Evolutionary conservation across 2,329 filamentous ascomycete genomes (phyloP), one percentile per base, ranked within the genome.

Genomic region (Trichoderma koningiopsis): DNA sequence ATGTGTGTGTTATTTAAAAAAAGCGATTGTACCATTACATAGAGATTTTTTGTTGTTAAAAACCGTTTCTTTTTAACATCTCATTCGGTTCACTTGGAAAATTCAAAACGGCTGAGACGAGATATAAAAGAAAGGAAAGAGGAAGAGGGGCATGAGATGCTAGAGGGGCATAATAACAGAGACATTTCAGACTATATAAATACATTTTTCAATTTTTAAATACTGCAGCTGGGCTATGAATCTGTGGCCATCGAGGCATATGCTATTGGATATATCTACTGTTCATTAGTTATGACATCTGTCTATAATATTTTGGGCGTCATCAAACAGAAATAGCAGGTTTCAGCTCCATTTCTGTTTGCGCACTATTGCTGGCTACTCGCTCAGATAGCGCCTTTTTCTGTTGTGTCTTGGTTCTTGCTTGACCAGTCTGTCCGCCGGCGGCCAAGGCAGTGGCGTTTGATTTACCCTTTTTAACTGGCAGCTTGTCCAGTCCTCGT

Each of bases 401-500:
- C 49, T 77, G 77, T 29, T 78, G 75, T 47, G 76, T 72, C 31
- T 74, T 73, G 71, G 79, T 73, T 59, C 80, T 79, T 40, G 78
- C 78, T 64, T 81, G 78, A n/a, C 76, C 79, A 75, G 81, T 81
- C 62, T 83, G 80, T 1, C 83, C 83, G 11, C 82, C 83, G 0
- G 85, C 85, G n/a, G 81, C 85, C 59, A 85, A 72, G 0, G 85
- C 85, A 43, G 79, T 82, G 27, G 78, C 73, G 58, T 80, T 81
- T 33, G 73, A 71, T 68, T 73, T 75, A 24, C 74, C 76, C 73
- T 75, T 77, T 60, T 75, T 77, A 19, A 79, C 72, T 24, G 57
- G 80, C 59, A 87, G 84, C 10, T 84, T 82, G 68, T 87, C 84
- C 67, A 93, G 83, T 19, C 86, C 88, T 16, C 93, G 80, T 37